Evolutionary conservation across 2,329 filamentous ascomycete species (phyloP).

Genomic region (Paracoccidioides lutzii): DNA sequence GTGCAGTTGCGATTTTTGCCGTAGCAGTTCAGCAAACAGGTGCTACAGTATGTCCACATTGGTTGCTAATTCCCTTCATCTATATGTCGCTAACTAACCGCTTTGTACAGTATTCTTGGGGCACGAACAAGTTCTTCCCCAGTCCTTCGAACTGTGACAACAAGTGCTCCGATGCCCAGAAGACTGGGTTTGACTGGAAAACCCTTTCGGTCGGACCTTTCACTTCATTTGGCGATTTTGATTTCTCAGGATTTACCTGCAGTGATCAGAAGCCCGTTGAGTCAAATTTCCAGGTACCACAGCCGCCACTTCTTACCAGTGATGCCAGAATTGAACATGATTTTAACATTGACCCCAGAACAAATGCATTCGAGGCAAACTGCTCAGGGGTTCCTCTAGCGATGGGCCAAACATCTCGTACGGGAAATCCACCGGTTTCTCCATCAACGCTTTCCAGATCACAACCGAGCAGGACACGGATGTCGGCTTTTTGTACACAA

Average conservation of each 20-base stretch:
- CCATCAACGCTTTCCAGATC: conserved; percentile 61
- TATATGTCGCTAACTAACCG: conserved; percentile 2
- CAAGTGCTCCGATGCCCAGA: conserved; percentile 59
- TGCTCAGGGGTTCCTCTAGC: conserved; percentile 23
- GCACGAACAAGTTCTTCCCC: conserved; percentile 43
- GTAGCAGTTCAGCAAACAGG: conserved; percentile 16
- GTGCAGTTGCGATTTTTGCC: conserved; percentile 11
- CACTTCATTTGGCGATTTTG: conserved; percentile 55
- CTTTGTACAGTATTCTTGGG: conserved; percentile 31
- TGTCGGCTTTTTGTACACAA: conserved; percentile 74
- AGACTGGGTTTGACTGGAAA: conserved; percentile 58
- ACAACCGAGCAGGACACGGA: conserved; percentile 62
- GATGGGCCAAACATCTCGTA: conserved; percentile 49
- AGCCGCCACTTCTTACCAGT: not conserved
- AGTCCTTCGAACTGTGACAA: conserved; percentile 64
- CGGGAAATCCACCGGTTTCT: conserved; percentile 50
- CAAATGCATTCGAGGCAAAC: conserved; percentile 50
- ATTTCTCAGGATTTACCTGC: conserved; percentile 62
- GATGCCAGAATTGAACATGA: conserved; percentile 28
- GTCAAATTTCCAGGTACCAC: conserved; percentile 12
- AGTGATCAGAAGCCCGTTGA: conserved; percentile 31
- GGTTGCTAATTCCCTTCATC: not conserved
- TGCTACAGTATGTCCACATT: conserved; percentile 14
- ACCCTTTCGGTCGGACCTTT: conserved; percentile 51
- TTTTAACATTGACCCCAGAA: conserved; percentile 36